Conservation (phyloP, 1,284 basidiomycete genomes). For the Mycena sp. region DNA sequence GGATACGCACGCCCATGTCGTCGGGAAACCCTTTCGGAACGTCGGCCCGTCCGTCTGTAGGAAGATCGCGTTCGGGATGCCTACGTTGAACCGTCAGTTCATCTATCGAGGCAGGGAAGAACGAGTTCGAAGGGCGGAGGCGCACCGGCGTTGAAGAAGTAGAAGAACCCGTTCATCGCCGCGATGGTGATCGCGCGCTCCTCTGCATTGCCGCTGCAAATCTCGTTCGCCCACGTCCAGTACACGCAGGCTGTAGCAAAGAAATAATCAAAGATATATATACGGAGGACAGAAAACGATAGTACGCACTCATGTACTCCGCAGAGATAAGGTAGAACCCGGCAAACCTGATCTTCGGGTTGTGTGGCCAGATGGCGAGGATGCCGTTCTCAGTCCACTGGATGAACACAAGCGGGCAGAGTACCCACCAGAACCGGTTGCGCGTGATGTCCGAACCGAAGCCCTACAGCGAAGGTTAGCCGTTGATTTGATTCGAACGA, state of each 20-base stretch:
- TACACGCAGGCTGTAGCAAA: not conserved
- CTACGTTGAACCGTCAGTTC: too few relatives aligned
- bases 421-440: slow-evolving; percentile 30
- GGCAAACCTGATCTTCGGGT: not conserved
- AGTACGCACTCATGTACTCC: not conserved
- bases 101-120: too few relatives aligned
- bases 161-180: not conserved
- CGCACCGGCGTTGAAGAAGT: not conserved
- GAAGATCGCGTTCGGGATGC: not conserved
- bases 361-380: slow-evolving; percentile 28
- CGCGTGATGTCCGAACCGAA: slow-evolving; percentile 31
- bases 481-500: too few relatives aligned
- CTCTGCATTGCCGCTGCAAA: not conserved
- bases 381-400: slow-evolving; percentile 28
- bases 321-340: not conserved
- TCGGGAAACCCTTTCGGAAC: not conserved
- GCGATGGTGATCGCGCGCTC: not conserved
- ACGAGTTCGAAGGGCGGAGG: too few relatives aligned
- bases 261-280: too few relatives aligned
- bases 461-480: too few relatives aligned
- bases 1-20: not conserved
- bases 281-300: too few relatives aligned
- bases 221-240: not conserved
- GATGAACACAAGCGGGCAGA: slow-evolving; percentile 24
- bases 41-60: not conserved